Conservation (phyloP, 1,284 basidiomycete species). For the Apiotrichum mycotoxinovorans region DNA sequence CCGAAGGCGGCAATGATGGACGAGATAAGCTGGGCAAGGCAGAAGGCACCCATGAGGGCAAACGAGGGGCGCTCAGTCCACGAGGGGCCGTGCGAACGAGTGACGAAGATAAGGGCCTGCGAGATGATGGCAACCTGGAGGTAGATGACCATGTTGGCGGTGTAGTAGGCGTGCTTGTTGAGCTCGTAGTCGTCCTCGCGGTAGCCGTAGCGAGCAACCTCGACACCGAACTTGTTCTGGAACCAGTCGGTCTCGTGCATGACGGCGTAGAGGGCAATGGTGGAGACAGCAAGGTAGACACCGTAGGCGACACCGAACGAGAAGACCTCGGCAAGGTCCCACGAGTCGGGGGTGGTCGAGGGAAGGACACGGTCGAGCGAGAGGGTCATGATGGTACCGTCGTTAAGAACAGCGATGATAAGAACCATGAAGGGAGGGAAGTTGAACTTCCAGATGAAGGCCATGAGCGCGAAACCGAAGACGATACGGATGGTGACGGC, state of each 20-base stretch:
- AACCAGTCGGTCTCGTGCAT: conserved; percentile 88
- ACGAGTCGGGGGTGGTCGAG: conserved; percentile 84
- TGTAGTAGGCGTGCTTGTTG: not conserved
- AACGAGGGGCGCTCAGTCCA: conserved; percentile 95
- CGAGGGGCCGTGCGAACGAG: conserved; percentile 93
- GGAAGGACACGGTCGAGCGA: conserved; percentile 95
- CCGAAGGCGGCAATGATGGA: conserved; percentile 92
- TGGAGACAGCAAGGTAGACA: conserved; percentile 84
- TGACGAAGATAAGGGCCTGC: conserved; percentile 95
- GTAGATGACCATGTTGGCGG: conserved; percentile 64
- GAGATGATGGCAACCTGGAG: conserved; percentile 91
- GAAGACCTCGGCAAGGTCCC: conserved; percentile 96
- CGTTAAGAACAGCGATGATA: conserved; percentile 93
- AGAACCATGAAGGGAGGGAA: conserved; percentile 99
- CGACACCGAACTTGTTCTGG: conserved; percentile 77
- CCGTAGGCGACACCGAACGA: conserved; percentile 92
- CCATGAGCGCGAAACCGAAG: conserved; percentile 91
- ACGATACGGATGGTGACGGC: conserved; percentile 98
- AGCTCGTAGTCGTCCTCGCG: conserved; percentile 42
- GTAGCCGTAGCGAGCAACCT: conserved; percentile 46
- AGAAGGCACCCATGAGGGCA: conserved; percentile 86
- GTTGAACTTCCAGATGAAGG: conserved; percentile 92
- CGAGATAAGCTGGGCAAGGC: conserved; percentile 85
- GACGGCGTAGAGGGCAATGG: conserved; percentile 75
- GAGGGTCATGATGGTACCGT: conserved; percentile 98